Conservation (phyloP, 2,329 filamentous ascomycete genomes). For the Xylariaceae sp. region DNA sequence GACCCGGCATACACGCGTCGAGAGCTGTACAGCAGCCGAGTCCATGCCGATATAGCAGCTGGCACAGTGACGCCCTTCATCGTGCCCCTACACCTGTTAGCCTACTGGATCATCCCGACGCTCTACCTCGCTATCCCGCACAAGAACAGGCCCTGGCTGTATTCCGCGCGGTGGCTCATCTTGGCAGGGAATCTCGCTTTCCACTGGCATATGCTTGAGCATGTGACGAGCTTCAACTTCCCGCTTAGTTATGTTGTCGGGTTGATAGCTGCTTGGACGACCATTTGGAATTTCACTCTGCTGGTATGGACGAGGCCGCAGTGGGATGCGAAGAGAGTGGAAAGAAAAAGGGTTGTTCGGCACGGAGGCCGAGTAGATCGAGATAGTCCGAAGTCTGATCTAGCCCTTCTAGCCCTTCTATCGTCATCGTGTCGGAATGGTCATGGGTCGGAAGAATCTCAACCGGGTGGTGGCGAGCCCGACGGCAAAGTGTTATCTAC, state of each 20-base stretch:
- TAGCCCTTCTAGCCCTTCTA: not conserved
- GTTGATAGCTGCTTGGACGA: conserved; percentile 45
- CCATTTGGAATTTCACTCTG: conserved; percentile 43
- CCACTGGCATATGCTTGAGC: conserved; percentile 38
- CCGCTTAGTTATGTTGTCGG: conserved; percentile 47
- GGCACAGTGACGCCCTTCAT: conserved; percentile 44
- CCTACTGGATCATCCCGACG: conserved; percentile 43
- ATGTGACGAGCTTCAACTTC: conserved; percentile 46
- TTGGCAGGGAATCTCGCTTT: conserved; percentile 39
- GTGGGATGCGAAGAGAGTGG: conserved; percentile 48
- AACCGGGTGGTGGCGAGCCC: not conserved
- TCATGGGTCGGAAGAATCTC: not conserved
- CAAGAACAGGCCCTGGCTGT: conserved; percentile 44
- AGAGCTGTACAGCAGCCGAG: conserved; percentile 27
- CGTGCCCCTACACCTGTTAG: conserved; percentile 46
- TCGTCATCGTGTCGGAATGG: not conserved
- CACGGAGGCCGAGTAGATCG: not conserved
- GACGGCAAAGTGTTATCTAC: not conserved
- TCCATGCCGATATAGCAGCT: conserved; percentile 30
- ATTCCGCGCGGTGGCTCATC: conserved; percentile 45
- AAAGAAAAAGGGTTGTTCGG: conserved; percentile 30
- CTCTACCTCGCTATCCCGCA: conserved; percentile 55
- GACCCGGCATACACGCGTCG: conserved; percentile 28
- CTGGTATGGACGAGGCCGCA: conserved; percentile 52
- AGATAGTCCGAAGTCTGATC: not conserved